Percentiles rank a stretch among this genome's conserved stretches.
These are phyloP conservation scores for Alternaria sp. DNA, from an alignment of 2,329 filamentous ascomycete genomes.

Conservation along the genomic window DNA sequence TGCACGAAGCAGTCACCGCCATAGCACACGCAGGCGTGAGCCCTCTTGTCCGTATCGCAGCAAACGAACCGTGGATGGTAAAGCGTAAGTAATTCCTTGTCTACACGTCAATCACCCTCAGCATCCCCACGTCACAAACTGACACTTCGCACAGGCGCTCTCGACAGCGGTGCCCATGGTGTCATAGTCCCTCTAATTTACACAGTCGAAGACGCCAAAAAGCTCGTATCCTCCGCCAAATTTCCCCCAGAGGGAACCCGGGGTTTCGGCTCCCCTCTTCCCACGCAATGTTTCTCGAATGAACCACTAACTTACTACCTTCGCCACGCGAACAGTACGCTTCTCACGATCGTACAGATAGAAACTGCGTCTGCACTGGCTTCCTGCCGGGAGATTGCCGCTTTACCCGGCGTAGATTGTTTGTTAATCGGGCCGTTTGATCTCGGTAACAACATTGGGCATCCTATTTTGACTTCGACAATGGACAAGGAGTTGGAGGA, in stretches of 20 bases:
- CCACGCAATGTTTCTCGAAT: constrained; percentile 57
- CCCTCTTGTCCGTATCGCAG: constrained; percentile 59
- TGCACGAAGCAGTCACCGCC: constrained; percentile 65
- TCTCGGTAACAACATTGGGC: constrained; percentile 65
- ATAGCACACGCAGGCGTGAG: constrained; percentile 55
- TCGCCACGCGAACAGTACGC: constrained; percentile 62
- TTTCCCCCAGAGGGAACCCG: constrained; percentile 64
- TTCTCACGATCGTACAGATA: constrained; percentile 61
- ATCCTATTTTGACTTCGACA: constrained; percentile 57
- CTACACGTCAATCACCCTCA: not conserved
- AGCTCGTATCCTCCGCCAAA: constrained; percentile 61
- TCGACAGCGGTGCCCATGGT: constrained; percentile 68
- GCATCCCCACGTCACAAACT: constrained; percentile 1
- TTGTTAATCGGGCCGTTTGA: constrained; percentile 65
- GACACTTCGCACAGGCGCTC: constrained; percentile 52
- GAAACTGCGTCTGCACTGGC: constrained; percentile 54
- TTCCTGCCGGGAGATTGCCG: constrained; percentile 58
- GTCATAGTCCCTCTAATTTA: constrained; percentile 64
- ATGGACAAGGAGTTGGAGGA: constrained; percentile 61
- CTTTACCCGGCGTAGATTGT: constrained; percentile 62
- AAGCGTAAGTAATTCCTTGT: constrained; percentile 55
- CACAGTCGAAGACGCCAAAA: constrained; percentile 61
- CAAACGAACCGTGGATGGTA: constrained; percentile 69
- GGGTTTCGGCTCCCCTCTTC: constrained; percentile 65
- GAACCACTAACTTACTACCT: constrained; percentile 58